Evolutionary conservation across 371 early-diverging fungal genomes (phyloP), one percentile per base, ranked within the genome.

Genomic region (Saksenaea vasiformis): DNA sequence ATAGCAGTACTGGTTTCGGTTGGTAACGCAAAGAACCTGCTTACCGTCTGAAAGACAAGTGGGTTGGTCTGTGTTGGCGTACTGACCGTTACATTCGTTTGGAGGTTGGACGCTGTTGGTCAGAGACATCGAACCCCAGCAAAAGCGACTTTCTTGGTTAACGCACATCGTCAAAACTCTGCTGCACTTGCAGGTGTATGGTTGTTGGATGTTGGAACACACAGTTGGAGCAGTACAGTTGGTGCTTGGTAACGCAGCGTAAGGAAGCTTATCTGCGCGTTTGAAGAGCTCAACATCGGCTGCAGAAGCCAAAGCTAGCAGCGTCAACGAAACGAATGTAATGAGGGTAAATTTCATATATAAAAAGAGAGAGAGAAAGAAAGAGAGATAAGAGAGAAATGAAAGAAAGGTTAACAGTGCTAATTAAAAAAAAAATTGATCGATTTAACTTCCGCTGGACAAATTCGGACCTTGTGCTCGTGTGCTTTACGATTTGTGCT

Each of bases 21-120:
- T 62, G 51, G 76, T 77, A 22, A 78, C 78, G 61, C 81, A 78
- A n/a, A 81, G 75, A 13, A 81, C 65, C 28, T 67, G 67, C 34
- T 57, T 56, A 2, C 36, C 27, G 41, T 70, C 73, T 64, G 77
- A 76, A 22, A 81, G 73, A 71, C 81, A 78, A n/a, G 64, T 66
- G 14, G 70, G 41, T 4, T 64, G 69, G 17, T 66, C 71, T 15
- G 67, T 68, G 34, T n/a, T n/a, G n/a, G n/a, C n/a, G n/a, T 74
- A 71, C 8, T 68, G 36, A 0, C 63, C 61, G 31, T 38, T 53
- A 62, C 80, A 79, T 2, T 69, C 61, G 2, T 60, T 53, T 47
- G 80, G 77, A n/a, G 71, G 53, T 15, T 68, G 41, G 17, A 62
- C 58, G 31, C 65, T 68, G 5, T 65, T 58, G 57, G 57, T 76